phyloP scores from a whole-genome alignment of 257 asterid genomes.

The Fraxinus americana region DNA sequence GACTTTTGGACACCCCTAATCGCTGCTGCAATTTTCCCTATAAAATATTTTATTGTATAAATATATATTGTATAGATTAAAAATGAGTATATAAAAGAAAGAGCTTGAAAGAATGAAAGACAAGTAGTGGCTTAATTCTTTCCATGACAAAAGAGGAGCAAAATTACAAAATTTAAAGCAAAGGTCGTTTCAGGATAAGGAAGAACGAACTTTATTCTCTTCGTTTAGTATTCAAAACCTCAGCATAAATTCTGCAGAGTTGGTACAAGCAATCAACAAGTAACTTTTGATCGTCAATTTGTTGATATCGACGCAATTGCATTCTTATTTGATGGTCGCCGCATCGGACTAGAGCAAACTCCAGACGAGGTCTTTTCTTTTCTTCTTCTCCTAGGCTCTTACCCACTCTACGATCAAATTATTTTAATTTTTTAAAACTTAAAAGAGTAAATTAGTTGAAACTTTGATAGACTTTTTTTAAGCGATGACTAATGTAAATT shows the following conservation, averaged over 20 bases:
- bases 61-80: no score
- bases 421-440: no score
- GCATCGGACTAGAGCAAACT: conserved; percentile 56
- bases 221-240: not conserved
- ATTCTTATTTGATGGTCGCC: conserved; percentile 60
- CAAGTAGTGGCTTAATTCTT: no score
- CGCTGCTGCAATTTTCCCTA: no score
- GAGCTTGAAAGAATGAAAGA: no score
- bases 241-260: no score
- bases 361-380: conserved; percentile 56
- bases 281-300: conserved; percentile 34
- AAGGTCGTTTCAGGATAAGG: not conserved
- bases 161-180: not conserved
- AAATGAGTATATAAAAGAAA: no score
- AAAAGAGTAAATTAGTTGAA: no score
- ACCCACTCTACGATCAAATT: not conserved
- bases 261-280: not conserved
- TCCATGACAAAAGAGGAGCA: not conserved
- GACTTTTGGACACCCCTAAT: no score
- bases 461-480: no score
- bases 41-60: no score
- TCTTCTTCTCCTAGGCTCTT: not conserved
- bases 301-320: conserved; percentile 43
- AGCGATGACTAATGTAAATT: no score
- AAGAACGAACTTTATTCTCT: not conserved